Conservation (phyloP, 2,329 filamentous ascomycete genomes). For the Mycosphaerella arachidis region DNA sequence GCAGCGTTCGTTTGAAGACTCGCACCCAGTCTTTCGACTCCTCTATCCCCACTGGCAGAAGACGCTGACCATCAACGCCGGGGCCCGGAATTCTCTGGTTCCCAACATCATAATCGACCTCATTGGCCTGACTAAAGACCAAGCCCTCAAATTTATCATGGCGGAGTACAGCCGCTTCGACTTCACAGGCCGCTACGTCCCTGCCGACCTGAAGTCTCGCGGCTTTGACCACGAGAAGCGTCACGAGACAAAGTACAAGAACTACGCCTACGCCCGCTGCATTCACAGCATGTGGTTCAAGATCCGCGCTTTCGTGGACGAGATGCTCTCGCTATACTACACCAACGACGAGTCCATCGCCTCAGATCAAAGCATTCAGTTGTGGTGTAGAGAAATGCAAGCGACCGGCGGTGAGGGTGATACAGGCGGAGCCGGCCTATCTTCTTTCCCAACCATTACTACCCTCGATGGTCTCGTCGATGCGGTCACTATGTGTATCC, state of each 20-base stretch:
- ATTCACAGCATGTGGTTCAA: constrained; percentile 44
- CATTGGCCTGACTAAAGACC: constrained; percentile 38
- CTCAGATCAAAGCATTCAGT: constrained; percentile 33
- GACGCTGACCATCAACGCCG: constrained; percentile 48
- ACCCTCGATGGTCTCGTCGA: constrained; percentile 43
- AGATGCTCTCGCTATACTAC: constrained; percentile 15
- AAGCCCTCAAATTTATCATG: constrained; percentile 38
- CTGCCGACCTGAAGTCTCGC: constrained; percentile 42
- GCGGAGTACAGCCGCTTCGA: constrained; percentile 44
- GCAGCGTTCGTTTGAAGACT: constrained; percentile 40
- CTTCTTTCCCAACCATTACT: constrained; percentile 42
- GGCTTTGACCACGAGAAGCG: constrained; percentile 38
- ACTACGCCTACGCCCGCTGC: constrained; percentile 49
- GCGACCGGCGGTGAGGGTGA: constrained; percentile 6
- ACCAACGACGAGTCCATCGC: constrained; percentile 15
- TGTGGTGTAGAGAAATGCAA: constrained; percentile 42
- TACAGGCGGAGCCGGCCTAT: constrained; percentile 37
- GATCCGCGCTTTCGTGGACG: constrained; percentile 41
- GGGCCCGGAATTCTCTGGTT: constrained; percentile 43
- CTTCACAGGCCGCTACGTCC: constrained; percentile 44
- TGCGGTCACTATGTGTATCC: constrained; percentile 50
- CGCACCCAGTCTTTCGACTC: constrained; percentile 44
- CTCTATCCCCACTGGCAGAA: constrained; percentile 49
- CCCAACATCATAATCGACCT: constrained; percentile 44
- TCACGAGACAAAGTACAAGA: constrained; percentile 39